Evolutionary conservation across 1,284 basidiomycete species (phyloP), one percentile per base, ranked within the genome.

Genomic region (Schizopora paradoxa): DNA sequence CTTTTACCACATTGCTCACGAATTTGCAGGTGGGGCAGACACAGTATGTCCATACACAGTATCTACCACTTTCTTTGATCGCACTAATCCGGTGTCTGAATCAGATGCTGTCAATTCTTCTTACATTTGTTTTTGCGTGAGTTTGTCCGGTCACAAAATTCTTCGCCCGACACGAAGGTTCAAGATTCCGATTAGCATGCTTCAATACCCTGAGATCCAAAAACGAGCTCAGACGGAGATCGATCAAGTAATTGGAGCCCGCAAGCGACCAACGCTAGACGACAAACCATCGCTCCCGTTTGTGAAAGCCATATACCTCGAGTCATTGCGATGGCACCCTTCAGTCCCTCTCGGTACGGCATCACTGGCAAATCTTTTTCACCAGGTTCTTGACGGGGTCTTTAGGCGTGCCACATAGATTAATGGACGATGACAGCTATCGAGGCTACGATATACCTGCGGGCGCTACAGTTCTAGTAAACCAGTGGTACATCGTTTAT

Each of bases 1-100:
- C n/a, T n/a, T n/a, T n/a, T n/a, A n/a, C n/a, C n/a, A n/a, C n/a
- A n/a, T n/a, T n/a, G n/a, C n/a, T n/a, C n/a, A n/a, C n/a, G n/a
- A n/a, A n/a, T 70, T 71, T 40, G 67, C 66, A 4, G 70, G 70
- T 11, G 69, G 67, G 1, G 58, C 63, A 1, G 69, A 71, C 53
- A 73, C 71, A 7, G 70, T 72, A 10, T 14, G 28, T 31, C 8
- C 28, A 31, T 31, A n/a, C n/a, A n/a, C n/a, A n/a, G n/a, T n/a
- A n/a, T n/a, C n/a, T n/a, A n/a, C n/a, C n/a, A n/a, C n/a, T n/a
- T n/a, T n/a, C n/a, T n/a, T n/a, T n/a, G n/a, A n/a, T n/a, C n/a
- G n/a, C n/a, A n/a, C n/a, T n/a, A n/a, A n/a, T n/a, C n/a, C n/a
- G n/a, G n/a, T n/a, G n/a, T n/a, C n/a, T n/a, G n/a, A n/a, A n/a